Evolutionary conservation across 306 rosid species (phyloP), one percentile per base, ranked within the genome.

Genomic region (Cucurbita argyrosperma): DNA sequence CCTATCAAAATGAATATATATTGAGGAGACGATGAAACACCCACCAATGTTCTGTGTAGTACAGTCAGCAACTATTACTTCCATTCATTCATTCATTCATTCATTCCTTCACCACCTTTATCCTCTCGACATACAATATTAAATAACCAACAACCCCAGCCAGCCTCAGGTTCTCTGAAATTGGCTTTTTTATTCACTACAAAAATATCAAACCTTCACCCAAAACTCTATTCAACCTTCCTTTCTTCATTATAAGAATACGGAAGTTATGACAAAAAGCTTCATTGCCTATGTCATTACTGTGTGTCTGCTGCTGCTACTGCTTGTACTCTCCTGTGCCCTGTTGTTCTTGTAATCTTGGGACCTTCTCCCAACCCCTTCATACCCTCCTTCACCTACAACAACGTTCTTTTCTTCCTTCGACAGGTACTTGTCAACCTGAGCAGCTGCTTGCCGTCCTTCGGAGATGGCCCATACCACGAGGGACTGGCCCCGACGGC

Each of bases 381-480:
- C 93, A 51, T 79, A 78, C 58, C 74, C 77, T 53, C 82, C 80
- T 4, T 69, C 71, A 75, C 74, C 74, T 47, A 40, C 49, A 38
- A 61, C 21, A 53, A 53, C 52, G 5, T 81, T 71, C 13, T 74
- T 86, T 13, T 84, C 92, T 71, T 82, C 78, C 46, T 35, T 50
- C 1, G 73, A 11, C 5, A 94, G 88, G 74, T 79, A 89, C 13
- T 76, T 85, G 83, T 94, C 97, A 2, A 94, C 96, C 79, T 77
- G 89, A 45, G 90, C 78, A 2, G 97, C 99, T 0, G 91, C 91
- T 87, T 94, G 97, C 43, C 96, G 80, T 23, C 99, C 97, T 84
- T 91, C 96, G 4, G 94, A 85, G 77, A 94, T 94, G 47, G 99
- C 99, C 97, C 97, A 94, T 4, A 94, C 99, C 65, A 94, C 96